Conservation (phyloP, 2,329 filamentous ascomycete species). For the Ophiostoma montium region DNA sequence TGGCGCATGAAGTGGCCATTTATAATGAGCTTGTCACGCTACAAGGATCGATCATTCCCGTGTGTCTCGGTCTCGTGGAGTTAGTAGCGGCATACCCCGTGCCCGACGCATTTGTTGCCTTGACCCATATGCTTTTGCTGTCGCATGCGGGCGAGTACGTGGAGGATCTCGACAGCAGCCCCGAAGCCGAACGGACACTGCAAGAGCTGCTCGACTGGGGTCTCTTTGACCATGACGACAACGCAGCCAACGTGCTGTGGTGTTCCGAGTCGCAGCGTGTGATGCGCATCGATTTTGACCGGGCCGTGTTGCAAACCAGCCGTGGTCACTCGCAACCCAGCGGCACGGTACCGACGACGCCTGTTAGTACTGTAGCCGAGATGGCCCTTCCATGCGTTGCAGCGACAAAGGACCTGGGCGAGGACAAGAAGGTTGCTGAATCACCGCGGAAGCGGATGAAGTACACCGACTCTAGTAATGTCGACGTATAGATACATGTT, state of each 20-base stretch:
- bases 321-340: not conserved
- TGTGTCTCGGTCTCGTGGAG: not conserved
- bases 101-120: not conserved
- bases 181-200: not conserved
- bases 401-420: not conserved
- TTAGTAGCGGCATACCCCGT: constrained; percentile 1
- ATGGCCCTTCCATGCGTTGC: not conserved
- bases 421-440: not conserved
- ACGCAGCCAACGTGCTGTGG: constrained; percentile 1
- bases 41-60: constrained; percentile 1
- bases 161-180: not conserved
- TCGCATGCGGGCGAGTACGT: constrained; percentile 3
- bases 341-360: not conserved
- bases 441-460: not conserved
- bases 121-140: constrained; percentile 2
- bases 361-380: not conserved
- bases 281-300: constrained; percentile 6
- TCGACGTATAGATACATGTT: too few species aligned
- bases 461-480: not conserved
- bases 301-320: not conserved
- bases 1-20: not conserved
- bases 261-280: constrained; percentile 3
- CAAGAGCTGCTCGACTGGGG: not conserved
- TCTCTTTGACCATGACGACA: not conserved
- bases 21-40: not conserved